Base-by-base conservation (phyloP, 768 basidiomycete species). In the Thelephora ganbajun region DNA sequence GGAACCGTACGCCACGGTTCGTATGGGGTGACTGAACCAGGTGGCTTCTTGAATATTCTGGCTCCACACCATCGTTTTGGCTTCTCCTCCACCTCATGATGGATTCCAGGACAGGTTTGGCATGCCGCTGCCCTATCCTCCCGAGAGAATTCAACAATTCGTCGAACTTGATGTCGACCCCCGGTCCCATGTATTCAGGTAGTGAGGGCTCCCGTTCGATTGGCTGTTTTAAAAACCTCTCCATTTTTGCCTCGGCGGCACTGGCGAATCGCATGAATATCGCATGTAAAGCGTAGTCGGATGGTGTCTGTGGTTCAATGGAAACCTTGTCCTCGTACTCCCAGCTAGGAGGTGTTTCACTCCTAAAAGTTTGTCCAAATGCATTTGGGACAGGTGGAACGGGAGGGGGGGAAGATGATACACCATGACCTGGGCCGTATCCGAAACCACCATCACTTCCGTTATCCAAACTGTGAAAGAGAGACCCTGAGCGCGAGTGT, bases 191-290 rank as follows among this genome's bases (percentile, higher is more conserved):
- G 50, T 72, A 72, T 14, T 77, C 70, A 0, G 76, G 68, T 22
- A 94, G 69, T 11, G 78, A 66, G 5, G 76, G 75, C 50, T 90
- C 86, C 30, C 69, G 70, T 43, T 85, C 84, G 54, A 83, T 60
- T 36, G 73, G 70, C 50, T 80, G 73, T 9, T 73, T 74, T 47
- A 92, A 67, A 57, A 90, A 89, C 2, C 64, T 60, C 11, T 82
- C 76, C n/a, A 93, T 82, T 56, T 89, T 89, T 23, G 67, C 67
- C 62, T 94, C 89, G 1, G 87, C 85, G 4, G 75, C 68, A 0
- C 80, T 74, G 7, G 84, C 86, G 55, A 93, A 93, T 2, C 84
- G 80, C 36, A 88, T 85, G 60, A 93, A 91, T 5, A 93, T 74
- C 0, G 88, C 86, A 57, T 89, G 86, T 11, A 93, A 66, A 1